Evolutionary conservation across 169 alveolate genomes (phyloP).

Genomic region (Plasmodium cynomolgi): DNA sequence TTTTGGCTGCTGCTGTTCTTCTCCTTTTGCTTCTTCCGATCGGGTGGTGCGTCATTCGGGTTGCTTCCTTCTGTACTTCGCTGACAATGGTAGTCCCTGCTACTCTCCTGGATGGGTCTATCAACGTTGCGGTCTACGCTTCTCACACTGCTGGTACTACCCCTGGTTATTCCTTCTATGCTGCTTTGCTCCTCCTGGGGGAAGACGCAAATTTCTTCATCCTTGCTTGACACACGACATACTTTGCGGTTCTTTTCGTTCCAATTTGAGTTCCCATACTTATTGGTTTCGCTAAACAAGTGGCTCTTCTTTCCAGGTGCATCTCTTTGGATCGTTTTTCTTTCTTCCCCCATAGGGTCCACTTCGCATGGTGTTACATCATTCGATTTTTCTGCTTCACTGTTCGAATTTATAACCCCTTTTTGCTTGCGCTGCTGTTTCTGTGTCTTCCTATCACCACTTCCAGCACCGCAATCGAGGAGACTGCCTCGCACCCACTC

Average conservation of each 20-base stretch:
- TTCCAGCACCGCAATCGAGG: neutral
- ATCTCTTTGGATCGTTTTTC: neutral
- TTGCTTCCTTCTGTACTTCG: neutral
- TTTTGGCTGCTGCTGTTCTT: neutral
- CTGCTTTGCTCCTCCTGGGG: neutral
- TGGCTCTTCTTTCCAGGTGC: neutral
- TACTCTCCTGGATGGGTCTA: neutral
- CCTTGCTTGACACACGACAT: neutral
- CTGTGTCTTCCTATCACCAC: neutral
- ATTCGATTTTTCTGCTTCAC: neutral
- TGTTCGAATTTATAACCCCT: neutral
- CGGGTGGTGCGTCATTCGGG: neutral
- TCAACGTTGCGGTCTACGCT: neutral
- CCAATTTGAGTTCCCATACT: neutral
- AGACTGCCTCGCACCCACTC: neutral
- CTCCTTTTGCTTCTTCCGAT: neutral
- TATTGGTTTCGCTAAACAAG: neutral
- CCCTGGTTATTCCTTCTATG: neutral
- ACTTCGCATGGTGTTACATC: neutral
- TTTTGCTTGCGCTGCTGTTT: neutral
- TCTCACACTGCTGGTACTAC: neutral
- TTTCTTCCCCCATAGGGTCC: neutral
- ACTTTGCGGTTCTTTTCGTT: neutral
- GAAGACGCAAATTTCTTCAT: neutral
- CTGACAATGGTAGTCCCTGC: neutral